Base-by-base conservation (phyloP, 1,284 basidiomycete species). In the Ustilago xerochloae region DNA sequence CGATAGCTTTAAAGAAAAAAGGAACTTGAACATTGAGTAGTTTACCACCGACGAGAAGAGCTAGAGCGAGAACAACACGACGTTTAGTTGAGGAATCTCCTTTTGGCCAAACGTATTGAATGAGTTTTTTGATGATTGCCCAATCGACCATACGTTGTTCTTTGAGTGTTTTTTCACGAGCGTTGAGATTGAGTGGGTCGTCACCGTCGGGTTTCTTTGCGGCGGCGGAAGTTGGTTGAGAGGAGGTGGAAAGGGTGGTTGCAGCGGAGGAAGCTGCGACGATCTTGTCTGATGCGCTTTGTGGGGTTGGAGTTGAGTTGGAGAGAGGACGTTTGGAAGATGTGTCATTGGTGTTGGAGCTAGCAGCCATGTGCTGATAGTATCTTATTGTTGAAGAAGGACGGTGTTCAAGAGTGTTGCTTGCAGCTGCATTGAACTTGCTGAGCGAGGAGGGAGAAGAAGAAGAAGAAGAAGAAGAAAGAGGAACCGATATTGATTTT, bases 21-120 rank as follows among this genome's bases (percentile, higher is more conserved):
- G 97, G 96, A 6, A 99, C 95, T 88, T 98, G 96, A 0, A 99
- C 96, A 83, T 98, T 99, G 63, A 98, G 86, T 28, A 97, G 86
- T 89, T 99, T 99, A 56, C 93, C 95, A 6, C 89, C 87, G 35
- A 98, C 87, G 35, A 99, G 87, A 57, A 99, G 86, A 0, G 87
- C 88, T 48, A 99, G 89, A 0, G 97, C 97, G 6, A 92, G 84
- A 0, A 97, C 78, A 6, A 99, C 96, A 5, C 94, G 89, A 48
- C 63, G 87, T 70, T 89, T 89, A 53, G 88, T 87, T 6, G 83
- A 79, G 45, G 80, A 82, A 57, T 88, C 86, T 20, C 86, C 85
- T 70, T 87, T 87, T 0, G 89, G 89, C 89, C 89, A 90, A 32
- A 89, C 87, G 66, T 89, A 88, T 3, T 81, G 85, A 12, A 88